phyloP scores from a whole-genome alignment of 1,139 yeast species.

The Blastobotrys serpentis region DNA sequence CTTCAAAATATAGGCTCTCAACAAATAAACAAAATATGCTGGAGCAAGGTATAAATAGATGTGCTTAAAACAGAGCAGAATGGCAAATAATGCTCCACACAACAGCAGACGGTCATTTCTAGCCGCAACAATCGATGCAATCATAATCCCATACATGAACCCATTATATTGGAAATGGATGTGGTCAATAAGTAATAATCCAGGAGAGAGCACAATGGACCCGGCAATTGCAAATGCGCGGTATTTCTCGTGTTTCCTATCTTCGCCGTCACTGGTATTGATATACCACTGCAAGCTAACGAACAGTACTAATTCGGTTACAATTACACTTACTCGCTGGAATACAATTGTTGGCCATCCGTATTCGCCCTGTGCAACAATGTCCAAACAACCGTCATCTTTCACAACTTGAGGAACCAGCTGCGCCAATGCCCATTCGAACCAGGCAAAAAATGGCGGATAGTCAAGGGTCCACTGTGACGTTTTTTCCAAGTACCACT shows the following conservation, averaged over 20 bases:
- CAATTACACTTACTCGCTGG: constrained; percentile 78
- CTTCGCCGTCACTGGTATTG: constrained; percentile 45
- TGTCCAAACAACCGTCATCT: constrained; percentile 75
- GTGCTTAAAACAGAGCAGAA: constrained; percentile 87
- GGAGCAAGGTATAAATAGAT: constrained; percentile 93
- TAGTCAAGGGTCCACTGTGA: constrained; percentile 96
- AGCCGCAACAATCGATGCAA: constrained; percentile 72
- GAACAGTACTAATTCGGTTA: constrained; percentile 72
- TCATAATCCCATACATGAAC: constrained; percentile 80
- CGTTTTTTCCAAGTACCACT: constrained; percentile 84
- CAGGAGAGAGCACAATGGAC: constrained; percentile 85
- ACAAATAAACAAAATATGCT: constrained; percentile 77
- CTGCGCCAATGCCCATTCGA: constrained; percentile 75
- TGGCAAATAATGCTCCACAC: constrained; percentile 74
- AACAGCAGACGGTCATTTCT: constrained; percentile 54
- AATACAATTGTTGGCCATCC: constrained; percentile 77
- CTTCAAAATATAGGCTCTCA: constrained; percentile 64
- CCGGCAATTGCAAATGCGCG: constrained; percentile 76
- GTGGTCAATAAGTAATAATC: constrained; percentile 82
- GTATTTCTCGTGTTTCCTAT: constrained; percentile 22
- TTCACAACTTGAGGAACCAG: constrained; percentile 63
- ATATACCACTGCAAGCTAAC: constrained; percentile 71
- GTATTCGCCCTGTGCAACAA: constrained; percentile 63
- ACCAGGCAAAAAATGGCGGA: constrained; percentile 96
- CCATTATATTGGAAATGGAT: constrained; percentile 96